Percentiles rank a stretch among this genome's conserved stretches.
Conservation (phyloP, 805 yeast species). For the Suhomyces emberorum region DNA sequence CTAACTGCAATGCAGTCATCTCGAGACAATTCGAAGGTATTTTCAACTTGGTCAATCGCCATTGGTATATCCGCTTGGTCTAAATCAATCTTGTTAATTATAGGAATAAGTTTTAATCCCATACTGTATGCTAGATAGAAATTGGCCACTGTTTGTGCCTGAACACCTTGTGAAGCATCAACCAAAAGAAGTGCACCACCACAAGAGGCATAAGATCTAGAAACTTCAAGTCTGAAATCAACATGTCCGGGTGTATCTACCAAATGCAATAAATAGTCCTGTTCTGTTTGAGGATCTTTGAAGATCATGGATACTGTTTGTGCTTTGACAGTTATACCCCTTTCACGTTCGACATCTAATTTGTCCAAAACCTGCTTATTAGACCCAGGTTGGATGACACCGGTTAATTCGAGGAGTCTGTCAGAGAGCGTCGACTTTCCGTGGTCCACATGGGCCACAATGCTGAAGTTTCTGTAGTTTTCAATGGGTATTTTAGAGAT, state of each 20-base stretch:
- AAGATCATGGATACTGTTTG: conserved; percentile 96
- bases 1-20: conserved; percentile 80
- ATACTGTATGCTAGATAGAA: conserved; percentile 85
- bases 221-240: conserved; percentile 90
- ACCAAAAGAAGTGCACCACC: conserved; percentile 88
- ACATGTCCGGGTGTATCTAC: conserved; percentile 99
- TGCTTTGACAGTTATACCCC: conserved; percentile 96
- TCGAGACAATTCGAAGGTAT: conserved; percentile 73
- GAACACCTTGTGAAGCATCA: conserved; percentile 95
- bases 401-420: conserved; percentile 80
- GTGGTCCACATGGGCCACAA: conserved; percentile 95
- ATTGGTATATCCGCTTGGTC: conserved; percentile 80
- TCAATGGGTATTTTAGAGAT: conserved; percentile 78
- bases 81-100: conserved; percentile 87
- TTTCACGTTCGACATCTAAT: conserved; percentile 89
- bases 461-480: conserved; percentile 84
- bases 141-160: conserved; percentile 98
- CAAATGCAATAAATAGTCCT: conserved; percentile 80
- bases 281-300: conserved; percentile 48
- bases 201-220: conserved; percentile 92
- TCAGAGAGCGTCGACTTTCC: conserved; percentile 89
- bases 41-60: conserved; percentile 81
- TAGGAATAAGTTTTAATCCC: conserved; percentile 79
- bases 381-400: conserved; percentile 73
- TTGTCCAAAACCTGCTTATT: conserved; percentile 87